Evolutionary conservation across 345 rosid genomes (phyloP).

Genomic region (Noccaea caerulescens): DNA sequence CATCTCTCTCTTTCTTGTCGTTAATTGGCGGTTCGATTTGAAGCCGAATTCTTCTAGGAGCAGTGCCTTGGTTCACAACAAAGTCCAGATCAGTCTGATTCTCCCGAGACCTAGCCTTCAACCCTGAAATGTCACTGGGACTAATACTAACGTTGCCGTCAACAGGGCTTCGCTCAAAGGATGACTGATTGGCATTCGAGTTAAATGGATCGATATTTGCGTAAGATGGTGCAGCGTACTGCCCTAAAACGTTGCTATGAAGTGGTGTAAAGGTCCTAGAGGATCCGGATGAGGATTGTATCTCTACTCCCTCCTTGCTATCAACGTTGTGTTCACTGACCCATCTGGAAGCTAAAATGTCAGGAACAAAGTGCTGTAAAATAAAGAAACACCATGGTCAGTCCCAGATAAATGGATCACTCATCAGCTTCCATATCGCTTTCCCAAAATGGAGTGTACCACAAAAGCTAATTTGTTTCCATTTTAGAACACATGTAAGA

Average conservation of each 20-base stretch:
- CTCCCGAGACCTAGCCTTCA: slow-evolving; percentile 55
- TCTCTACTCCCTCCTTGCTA: slow-evolving; percentile 46
- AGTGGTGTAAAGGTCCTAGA: slow-evolving; percentile 33
- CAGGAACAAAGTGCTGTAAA: slow-evolving; percentile 38
- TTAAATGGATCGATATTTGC: slow-evolving; percentile 49
- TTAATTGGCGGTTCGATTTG: slow-evolving; percentile 24
- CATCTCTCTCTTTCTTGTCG: slow-evolving; percentile 27
- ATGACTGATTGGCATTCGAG: slow-evolving; percentile 39
- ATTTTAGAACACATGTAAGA: no score
- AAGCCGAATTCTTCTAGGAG: slow-evolving; percentile 65
- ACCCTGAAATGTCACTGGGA: slow-evolving; percentile 47
- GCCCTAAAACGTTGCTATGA: slow-evolving; percentile 39
- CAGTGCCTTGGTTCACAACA: slow-evolving; percentile 59
- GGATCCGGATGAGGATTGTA: slow-evolving; percentile 47
- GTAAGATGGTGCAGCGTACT: slow-evolving; percentile 46
- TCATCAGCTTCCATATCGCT: neutral
- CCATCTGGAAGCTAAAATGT: slow-evolving; percentile 37
- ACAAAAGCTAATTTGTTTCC: neutral
- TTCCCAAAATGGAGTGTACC: neutral
- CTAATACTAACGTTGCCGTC: slow-evolving; percentile 26
- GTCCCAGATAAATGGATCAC: neutral
- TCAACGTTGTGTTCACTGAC: slow-evolving; percentile 39
- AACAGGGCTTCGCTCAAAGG: slow-evolving; percentile 43
- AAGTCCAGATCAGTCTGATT: slow-evolving; percentile 42
- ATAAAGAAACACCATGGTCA: slow-evolving; percentile 29